Evolutionary conservation across 2,329 filamentous ascomycete species (phyloP), one percentile per base, ranked within the genome.

Genomic region (Diaporthe vaccinii): DNA sequence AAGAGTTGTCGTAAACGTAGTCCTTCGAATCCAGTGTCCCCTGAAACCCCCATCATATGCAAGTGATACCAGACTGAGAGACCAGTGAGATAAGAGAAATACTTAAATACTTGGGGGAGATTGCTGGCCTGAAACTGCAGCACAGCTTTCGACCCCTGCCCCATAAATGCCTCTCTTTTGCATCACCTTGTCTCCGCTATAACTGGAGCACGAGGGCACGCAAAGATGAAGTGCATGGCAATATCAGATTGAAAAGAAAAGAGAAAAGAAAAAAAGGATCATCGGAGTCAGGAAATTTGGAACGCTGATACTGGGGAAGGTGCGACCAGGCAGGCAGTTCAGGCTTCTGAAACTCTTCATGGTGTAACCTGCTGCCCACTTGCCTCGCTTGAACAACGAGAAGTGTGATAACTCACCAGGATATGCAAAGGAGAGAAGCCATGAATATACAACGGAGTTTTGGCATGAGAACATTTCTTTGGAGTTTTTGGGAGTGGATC

Each of bases 311-410:
- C 6, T 39, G 12, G 22, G 46, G 8, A 20, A 55, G 4, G 34
- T 55, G 46, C 49, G 34, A 41, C 49, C 65, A 69, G 31, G 22
- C 46, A 69, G 36, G n/a, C 22, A 39, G 20, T 67, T 34, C 46
- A 68, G 62, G 46, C 46, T 68, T 53, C 62, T 68, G 62, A 53
- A 25, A 39, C 46, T 68, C 46, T 36, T 68, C 8, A 31, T 39
- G 62, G 62, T 25, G 12, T 25, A 31, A 39, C 34, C 31, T n/a
- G 8, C 46, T 28, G 46, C 46, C 28, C 49, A 55, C 34, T 55
- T 39, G 49, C 46, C 46, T 28, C 2, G 8, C 34, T 55, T 20
- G n/a, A 22, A 69, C 46, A 69, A 4, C 12, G 8, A 28, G 51
- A n/a, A 15, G 14, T 28, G n/a, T 55, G 15, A n/a, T 36, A 68